These are phyloP conservation scores for Zygnema cylindricum DNA, from an alignment of 139 green algal species.

Conservation along the genomic window DNA sequence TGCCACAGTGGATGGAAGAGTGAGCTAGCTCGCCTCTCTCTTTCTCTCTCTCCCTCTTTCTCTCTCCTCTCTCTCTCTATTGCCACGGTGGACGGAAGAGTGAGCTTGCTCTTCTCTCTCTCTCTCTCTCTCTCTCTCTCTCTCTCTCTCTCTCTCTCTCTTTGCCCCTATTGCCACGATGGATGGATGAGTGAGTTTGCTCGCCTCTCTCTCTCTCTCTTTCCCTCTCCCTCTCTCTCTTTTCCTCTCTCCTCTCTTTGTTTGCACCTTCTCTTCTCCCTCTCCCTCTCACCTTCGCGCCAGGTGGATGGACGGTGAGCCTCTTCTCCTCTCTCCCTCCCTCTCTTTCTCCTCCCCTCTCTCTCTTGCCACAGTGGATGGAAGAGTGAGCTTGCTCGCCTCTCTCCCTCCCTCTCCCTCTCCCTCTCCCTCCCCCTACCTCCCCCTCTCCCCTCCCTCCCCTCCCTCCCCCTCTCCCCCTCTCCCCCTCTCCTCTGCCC, in stretches of 20 bases:
- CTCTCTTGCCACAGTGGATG: slow-evolving; percentile 35
- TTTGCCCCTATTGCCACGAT: slow-evolving; percentile 9
- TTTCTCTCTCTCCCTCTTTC: background rate
- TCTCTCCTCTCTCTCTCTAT: background rate
- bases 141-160: too few relatives aligned
- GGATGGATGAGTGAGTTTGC: slow-evolving; percentile 44
- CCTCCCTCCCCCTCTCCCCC: too few relatives aligned
- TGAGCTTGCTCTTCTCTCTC: background rate
- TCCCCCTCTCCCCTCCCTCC: too few relatives aligned
- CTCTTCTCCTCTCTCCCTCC: too few relatives aligned
- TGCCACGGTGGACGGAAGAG: background rate
- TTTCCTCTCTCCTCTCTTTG: background rate
- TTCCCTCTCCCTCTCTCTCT: background rate
- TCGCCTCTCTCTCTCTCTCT: background rate
- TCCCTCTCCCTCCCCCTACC: background rate
- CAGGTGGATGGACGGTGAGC: too few relatives aligned
- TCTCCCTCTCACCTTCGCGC: too few relatives aligned
- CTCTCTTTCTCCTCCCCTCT: too few relatives aligned
- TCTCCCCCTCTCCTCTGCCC: too few relatives aligned
- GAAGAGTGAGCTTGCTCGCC: slow-evolving; percentile 25
- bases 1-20: slow-evolving; percentile 45
- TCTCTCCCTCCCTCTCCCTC: background rate
- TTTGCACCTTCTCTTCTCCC: too few relatives aligned
- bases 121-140: too few relatives aligned
- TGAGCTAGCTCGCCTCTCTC: background rate